A percentile compares a stretch with the other conserved stretches of the same genome.
These are phyloP conservation scores for Tolypocladium tundrense DNA, from an alignment of 2,329 filamentous ascomycete species.

Conservation along the genomic window DNA sequence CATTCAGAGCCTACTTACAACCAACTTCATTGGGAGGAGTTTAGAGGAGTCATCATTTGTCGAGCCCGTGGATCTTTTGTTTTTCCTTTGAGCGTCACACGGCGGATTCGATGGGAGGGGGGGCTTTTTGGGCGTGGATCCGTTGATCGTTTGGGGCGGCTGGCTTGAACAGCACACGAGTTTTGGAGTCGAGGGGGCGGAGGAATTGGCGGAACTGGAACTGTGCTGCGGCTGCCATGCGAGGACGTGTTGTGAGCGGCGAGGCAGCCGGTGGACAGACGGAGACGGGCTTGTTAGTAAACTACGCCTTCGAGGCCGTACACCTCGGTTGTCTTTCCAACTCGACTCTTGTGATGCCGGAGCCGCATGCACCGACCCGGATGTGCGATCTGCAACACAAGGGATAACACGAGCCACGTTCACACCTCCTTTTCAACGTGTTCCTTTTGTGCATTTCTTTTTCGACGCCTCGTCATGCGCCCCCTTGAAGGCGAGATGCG, in stretches of 20 bases:
- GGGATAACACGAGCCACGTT: no score
- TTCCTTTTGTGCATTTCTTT: not conserved
- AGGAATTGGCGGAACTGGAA: not conserved
- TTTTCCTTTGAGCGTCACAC: not conserved
- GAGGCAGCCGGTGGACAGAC: not conserved
- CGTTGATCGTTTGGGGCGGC: not conserved
- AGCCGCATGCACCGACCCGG: not conserved
- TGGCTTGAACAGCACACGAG: not conserved
- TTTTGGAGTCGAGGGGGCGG: not conserved
- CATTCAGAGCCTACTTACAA: not conserved
- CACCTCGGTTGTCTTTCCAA: not conserved
- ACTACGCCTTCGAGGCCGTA: not conserved
- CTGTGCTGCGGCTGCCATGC: not conserved
- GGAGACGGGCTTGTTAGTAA: not conserved
- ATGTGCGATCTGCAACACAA: not conserved
- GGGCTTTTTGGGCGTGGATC: not conserved
- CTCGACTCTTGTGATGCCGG: not conserved
- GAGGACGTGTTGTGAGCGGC: not conserved
- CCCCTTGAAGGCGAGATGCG: not conserved
- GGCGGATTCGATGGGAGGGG: no score
- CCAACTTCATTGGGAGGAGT: conserved; percentile 10
- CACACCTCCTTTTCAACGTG: no score
- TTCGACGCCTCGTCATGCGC: not conserved
- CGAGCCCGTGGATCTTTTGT: not conserved
- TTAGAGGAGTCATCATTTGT: not conserved